Percentiles rank a stretch among this genome's conserved stretches.
These are phyloP conservation scores for Eleusine indica DNA, from an alignment of 176 grass and related monocot genomes.

Conservation along the genomic window DNA sequence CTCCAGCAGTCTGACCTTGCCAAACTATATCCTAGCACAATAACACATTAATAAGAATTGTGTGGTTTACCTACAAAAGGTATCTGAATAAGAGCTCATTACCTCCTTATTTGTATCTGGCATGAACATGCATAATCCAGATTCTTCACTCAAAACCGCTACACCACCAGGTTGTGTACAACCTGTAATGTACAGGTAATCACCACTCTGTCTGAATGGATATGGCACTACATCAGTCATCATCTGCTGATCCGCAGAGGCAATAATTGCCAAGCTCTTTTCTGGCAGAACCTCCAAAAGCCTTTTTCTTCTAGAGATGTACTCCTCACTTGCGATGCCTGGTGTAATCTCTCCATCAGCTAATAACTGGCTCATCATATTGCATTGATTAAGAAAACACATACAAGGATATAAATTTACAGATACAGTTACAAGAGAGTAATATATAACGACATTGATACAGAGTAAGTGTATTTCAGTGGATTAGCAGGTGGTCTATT, in stretches of 20 bases:
- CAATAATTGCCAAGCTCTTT: conserved; percentile 85
- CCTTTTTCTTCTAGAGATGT: conserved; percentile 70
- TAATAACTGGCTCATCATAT: conserved; percentile 61
- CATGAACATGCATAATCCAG: conserved; percentile 91
- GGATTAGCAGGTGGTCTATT: background rate
- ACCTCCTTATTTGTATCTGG: conserved; percentile 77
- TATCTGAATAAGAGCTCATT: conserved; percentile 37
- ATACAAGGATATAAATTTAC: background rate
- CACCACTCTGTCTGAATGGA: conserved; percentile 82
- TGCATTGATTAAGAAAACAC: conserved; percentile 36
- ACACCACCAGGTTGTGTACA: conserved; percentile 80
- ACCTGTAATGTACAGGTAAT: conserved; percentile 90
- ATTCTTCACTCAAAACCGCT: conserved; percentile 72
- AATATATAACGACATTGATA: conserved; percentile 21
- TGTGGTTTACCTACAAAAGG: conserved; percentile 18
- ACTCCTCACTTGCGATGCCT: conserved; percentile 72
- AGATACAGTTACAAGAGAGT: background rate
- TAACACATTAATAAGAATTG: conserved; percentile 37
- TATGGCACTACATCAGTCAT: conserved; percentile 98
- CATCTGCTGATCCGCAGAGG: conserved; percentile 85
- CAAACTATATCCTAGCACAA: conserved; percentile 69
- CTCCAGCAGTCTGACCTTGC: conserved; percentile 93
- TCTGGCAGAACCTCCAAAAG: conserved; percentile 73
- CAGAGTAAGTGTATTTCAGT: background rate
- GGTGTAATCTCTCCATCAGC: conserved; percentile 81